Base-by-base conservation (phyloP, 495 filamentous ascomycete genomes). In the Penicilliopsis zonata region DNA sequence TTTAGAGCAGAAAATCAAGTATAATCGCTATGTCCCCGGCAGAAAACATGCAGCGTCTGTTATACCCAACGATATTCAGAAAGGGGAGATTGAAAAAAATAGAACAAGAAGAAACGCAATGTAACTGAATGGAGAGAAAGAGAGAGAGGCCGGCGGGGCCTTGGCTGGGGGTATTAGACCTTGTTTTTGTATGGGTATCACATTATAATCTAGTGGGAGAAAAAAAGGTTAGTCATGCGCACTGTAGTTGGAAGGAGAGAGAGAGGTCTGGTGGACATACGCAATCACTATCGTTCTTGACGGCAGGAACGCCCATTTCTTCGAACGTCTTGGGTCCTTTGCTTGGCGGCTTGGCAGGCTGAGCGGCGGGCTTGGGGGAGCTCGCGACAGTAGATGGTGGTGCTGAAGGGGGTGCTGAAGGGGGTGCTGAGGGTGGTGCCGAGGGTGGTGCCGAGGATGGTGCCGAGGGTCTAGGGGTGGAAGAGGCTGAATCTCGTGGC, bases 261-360 rank as follows among this genome's bases (percentile, higher is more conserved):
- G n/a, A n/a, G 5, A 13, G 16, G 9, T 30, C 21, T 19, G 28
- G 31, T 19, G 31, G 40, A 70, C 87, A 74, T 78, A 94, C 90
- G 57, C 90, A 98, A 54, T 96, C 88, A 40, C 69, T 70, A 20
- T 93, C 82, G 37, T 80, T 69, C 52, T 84, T 82, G 18, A 65
- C 76, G 42, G 71, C 66, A 9, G 84, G 82, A 41, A 98, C 85
- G 33, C 88, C 88, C 90, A 98, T 98, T 49, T 88, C 86, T 48
- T 95, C 88, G 50, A 98, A 98, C 2, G 90, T 98, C 52, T 92
- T 84, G 3, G 90, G 90, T 7, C 92, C 90, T 50, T 84, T 82
- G 29, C 77, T 74, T 7, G 42, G 38, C 25, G 49, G 42, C 22
- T 46, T 41, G 21, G 45, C 32, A 12, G 49, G 44, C 31, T 52